Base-by-base conservation (phyloP, 768 basidiomycete species). In the Russula sp. region DNA sequence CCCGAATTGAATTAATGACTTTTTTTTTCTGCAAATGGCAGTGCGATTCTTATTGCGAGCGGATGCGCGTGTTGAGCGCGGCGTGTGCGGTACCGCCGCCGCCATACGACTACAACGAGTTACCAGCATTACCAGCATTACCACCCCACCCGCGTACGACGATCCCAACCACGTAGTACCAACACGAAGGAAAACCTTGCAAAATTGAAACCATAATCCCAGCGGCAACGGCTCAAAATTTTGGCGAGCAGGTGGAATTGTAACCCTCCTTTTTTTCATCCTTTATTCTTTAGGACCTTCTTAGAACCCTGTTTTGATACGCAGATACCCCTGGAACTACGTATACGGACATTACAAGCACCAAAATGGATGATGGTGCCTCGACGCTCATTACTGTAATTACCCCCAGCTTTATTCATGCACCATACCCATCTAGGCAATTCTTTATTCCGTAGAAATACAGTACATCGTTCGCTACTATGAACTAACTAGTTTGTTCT, bases 51-150 rank as follows among this genome's bases (percentile, higher is more conserved):
- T 65, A 65, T 30, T 50, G 32, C 13, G 55, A 65, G 16, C 59
- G 64, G 38, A 65, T 65, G 59, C 55, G 59, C 32, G 18, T 51
- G 20, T 34, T 65, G 11, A 46, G 52, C 11, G 59, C 28, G 28
- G 32, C 18, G 14, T 52, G 64, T 24, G 26, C 11, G 30, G 42
- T 44, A 10, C 59, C 64, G 11, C 64, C 64, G 2, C 64, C 64
- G 14, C 64, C 59, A 5, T 65, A 65, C 42, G 48, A 57, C 18
- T 18, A 38, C 5, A 20, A 11, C 10, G 28, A 26, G 4, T 59
- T 36, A 26, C 26, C 30, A 8, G 5, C 28, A 55, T 36, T 22
- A 22, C 5, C 28, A 28, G 13, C 20, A 40, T 20, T 42, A 16
- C 18, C 5, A 2, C 30, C 38, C 32, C 54, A 4, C 64, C 64